Base-by-base conservation (phyloP, 257 asterid species). In the Gynochthodes officinalis region DNA sequence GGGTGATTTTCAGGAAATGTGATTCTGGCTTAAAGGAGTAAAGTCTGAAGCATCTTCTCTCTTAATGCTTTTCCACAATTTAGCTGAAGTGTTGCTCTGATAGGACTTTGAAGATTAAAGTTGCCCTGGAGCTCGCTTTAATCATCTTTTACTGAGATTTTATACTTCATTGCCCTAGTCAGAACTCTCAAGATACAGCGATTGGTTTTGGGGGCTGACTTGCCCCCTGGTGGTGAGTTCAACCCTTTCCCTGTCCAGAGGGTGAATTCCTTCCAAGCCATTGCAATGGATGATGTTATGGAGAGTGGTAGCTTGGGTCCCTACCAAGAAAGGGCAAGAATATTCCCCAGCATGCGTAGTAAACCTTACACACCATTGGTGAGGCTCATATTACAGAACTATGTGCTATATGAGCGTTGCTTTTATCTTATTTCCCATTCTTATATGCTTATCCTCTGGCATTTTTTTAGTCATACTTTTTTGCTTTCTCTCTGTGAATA, bases 291-390 rank as follows among this genome's bases (percentile, higher is more conserved):
- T 75, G 96, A 86, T 64, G 95, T 84, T 73, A 77, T 95, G 88
- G 99, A 95, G 79, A 86, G 87, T 73, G 97, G 97, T 53, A 84
- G 79, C 76, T 77, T 93, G 87, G 93, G 92, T 75, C 78, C 88
- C 43, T 95, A 84, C 79, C 96, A 86, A 71, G 98, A 88, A 35
- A 86, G 92, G 85, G 84, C 84, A 35, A 87, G 96, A 85, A 82
- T 86, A 48, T 95, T 95, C 73, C 98, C 96, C 58, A 84, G 85
- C 84, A 92, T 92, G 99, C 94, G 97, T 52, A 81, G 73, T 76
- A 94, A 87, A 80, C 85, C 98, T 63, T 83, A 90, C 78, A 83
- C 87, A 49, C 98, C 99, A 52, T 73, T 89, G 97, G 99, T 94
- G 73, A 81, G 96, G 55, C 23, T 50, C 40, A 25, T 14, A 9